Conservation (phyloP, 2,329 filamentous ascomycete species). For the Alternaria arborescens region DNA sequence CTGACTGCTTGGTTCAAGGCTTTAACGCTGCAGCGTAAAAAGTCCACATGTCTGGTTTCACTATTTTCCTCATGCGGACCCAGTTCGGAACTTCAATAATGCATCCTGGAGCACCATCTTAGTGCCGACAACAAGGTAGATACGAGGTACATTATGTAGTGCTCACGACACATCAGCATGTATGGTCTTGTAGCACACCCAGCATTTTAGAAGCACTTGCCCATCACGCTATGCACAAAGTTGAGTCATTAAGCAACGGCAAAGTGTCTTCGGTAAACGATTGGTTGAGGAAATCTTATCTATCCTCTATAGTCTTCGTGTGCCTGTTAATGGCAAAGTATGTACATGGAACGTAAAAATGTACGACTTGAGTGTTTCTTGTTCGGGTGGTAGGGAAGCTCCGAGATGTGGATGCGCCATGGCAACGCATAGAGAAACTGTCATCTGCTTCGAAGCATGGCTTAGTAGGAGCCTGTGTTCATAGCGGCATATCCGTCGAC, state of each 20-base stretch:
- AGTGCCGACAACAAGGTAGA: not conserved
- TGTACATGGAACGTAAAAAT: constrained; percentile 14
- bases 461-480: constrained; percentile 14
- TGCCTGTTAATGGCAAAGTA: constrained; percentile 2
- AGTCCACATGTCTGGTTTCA: not conserved
- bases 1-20: too few species aligned
- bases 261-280: not conserved
- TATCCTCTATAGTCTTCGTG: constrained; percentile 1
- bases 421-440: not conserved
- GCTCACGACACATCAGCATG: not conserved
- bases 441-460: not conserved
- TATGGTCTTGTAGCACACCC: not conserved
- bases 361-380: not conserved
- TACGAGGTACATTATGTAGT: not conserved
- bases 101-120: not conserved
- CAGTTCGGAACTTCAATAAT: not conserved
- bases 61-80: not conserved
- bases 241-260: not conserved
- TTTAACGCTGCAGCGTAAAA: too few species aligned
- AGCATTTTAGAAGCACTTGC: not conserved
- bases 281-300: not conserved
- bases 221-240: not conserved
- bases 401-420: not conserved
- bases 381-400: not conserved
- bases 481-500: constrained; percentile 16